Evolutionary conservation across 805 yeast species (phyloP).

Genomic region (Metschnikowia cubensis): DNA sequence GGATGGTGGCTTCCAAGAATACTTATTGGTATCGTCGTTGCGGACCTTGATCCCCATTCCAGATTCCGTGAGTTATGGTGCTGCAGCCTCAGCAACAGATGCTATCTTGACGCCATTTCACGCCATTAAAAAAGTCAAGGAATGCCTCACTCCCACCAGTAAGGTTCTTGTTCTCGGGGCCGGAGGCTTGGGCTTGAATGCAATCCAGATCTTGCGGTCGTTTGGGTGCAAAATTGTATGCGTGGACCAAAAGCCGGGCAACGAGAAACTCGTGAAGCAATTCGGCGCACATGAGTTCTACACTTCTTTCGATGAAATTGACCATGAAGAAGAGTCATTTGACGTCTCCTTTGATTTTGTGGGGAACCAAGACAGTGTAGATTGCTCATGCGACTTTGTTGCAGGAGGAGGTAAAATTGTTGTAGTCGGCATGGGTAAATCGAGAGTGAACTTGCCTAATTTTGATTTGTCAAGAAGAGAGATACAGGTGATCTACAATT

Average conservation of each 20-base stretch:
- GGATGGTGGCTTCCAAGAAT: slow-evolving; percentile 43
- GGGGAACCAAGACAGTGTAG: slow-evolving; percentile 30
- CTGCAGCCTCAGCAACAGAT: slow-evolving; percentile 41
- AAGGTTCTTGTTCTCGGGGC: slow-evolving; percentile 38
- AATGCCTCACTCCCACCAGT: slow-evolving; percentile 27
- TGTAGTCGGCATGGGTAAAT: slow-evolving; percentile 42
- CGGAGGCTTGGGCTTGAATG: slow-evolving; percentile 44
- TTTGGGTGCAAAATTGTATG: slow-evolving; percentile 34
- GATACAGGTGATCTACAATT: slow-evolving; percentile 34
- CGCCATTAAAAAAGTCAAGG: slow-evolving; percentile 35
- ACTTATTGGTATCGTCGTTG: slow-evolving; percentile 34
- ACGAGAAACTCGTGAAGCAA: slow-evolving; percentile 22
- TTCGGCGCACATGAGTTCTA: slow-evolving; percentile 43
- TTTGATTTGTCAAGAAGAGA: slow-evolving; percentile 40
- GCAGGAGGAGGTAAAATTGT: slow-evolving; percentile 35
- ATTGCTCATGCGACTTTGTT: slow-evolving; percentile 28
- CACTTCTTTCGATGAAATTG: slow-evolving; percentile 24
- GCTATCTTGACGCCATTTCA: slow-evolving; percentile 42
- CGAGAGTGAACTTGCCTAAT: slow-evolving; percentile 28
- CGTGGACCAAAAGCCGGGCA: slow-evolving; percentile 23
- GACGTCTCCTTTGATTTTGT: slow-evolving; percentile 36
- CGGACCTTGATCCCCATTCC: slow-evolving; percentile 37
- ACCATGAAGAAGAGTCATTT: slow-evolving; percentile 31
- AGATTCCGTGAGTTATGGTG: slow-evolving; percentile 34
- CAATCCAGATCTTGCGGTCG: slow-evolving; percentile 34